phyloP scores from a whole-genome alignment of 2,329 filamentous ascomycete species.

The Helotiales sp. region DNA sequence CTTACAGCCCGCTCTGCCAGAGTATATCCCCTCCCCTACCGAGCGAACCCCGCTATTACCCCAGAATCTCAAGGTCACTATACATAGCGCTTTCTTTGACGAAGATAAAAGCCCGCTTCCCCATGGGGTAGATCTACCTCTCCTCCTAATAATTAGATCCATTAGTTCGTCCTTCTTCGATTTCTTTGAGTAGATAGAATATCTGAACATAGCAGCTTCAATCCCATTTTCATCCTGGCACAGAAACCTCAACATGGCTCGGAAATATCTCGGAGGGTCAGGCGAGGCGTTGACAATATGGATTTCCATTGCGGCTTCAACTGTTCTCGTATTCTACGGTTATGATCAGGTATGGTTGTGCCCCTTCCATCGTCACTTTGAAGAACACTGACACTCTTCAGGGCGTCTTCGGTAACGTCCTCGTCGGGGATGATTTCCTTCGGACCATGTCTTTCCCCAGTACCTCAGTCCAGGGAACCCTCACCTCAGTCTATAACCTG shows the following conservation, averaged over 20 bases:
- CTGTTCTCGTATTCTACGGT: slow-evolving; percentile 51
- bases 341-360: slow-evolving; percentile 39
- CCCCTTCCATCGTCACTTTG: background rate
- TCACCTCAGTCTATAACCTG: slow-evolving; percentile 45
- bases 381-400: slow-evolving; percentile 3
- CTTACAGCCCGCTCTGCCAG: background rate
- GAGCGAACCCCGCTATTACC: slow-evolving; percentile 4
- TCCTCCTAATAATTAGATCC: background rate
- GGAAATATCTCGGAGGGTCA: slow-evolving; percentile 50
- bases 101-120: slow-evolving; percentile 5
- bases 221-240: background rate
- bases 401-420: slow-evolving; percentile 40
- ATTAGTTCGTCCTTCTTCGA: background rate
- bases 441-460: slow-evolving; percentile 39
- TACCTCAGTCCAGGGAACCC: slow-evolving; percentile 41
- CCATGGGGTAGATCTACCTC: slow-evolving; percentile 5
- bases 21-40: background rate
- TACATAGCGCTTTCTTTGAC: too few relatives aligned
- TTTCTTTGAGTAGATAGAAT: background rate
- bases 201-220: background rate
- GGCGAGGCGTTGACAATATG: slow-evolving; percentile 51
- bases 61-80: background rate
- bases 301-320: slow-evolving; percentile 51
- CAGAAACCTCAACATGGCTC: slow-evolving; percentile 37
- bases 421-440: slow-evolving; percentile 46